Conservation (phyloP, 1,139 yeast species). For the Geotrichum macrosporum region DNA sequence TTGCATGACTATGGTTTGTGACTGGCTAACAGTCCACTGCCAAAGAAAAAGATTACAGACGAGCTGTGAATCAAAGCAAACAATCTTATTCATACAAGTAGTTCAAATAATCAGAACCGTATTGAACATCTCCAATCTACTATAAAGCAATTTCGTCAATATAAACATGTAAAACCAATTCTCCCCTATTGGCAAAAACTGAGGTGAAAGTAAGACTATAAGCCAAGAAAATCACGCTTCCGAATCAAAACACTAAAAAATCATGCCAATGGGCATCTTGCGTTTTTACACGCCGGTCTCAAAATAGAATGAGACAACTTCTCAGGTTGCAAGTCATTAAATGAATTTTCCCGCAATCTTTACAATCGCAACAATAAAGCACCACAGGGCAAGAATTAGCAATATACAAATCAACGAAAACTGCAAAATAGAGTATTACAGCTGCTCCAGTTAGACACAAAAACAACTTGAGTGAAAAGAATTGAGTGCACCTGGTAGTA, state of each 20-base stretch:
- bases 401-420: slow-evolving; percentile 4
- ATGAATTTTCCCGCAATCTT: slow-evolving; percentile 6
- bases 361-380: no score
- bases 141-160: no score
- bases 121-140: no score
- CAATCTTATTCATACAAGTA: no score
- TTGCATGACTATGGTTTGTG: slow-evolving; percentile 21
- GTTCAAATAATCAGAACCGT: no score
- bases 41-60: slow-evolving; percentile 15
- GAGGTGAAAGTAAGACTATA: no score
- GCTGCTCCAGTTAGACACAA: no score
- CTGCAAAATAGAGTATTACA: not conserved
- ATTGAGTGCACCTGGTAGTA: slow-evolving; percentile 12
- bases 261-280: slow-evolving; percentile 11
- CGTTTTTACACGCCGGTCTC: slow-evolving; percentile 12
- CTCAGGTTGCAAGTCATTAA: not conserved
- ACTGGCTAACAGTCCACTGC: slow-evolving; percentile 17
- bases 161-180: no score
- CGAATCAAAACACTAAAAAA: not conserved
- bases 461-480: no score
- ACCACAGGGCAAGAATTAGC: not conserved
- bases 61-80: slow-evolving; percentile 10
- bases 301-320: slow-evolving; percentile 9
- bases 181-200: no score
- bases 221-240: slow-evolving; percentile 11